These are phyloP conservation scores for Cryptosporidium felis DNA, from an alignment of 169 alveolate genomes.

Conservation along the genomic window DNA sequence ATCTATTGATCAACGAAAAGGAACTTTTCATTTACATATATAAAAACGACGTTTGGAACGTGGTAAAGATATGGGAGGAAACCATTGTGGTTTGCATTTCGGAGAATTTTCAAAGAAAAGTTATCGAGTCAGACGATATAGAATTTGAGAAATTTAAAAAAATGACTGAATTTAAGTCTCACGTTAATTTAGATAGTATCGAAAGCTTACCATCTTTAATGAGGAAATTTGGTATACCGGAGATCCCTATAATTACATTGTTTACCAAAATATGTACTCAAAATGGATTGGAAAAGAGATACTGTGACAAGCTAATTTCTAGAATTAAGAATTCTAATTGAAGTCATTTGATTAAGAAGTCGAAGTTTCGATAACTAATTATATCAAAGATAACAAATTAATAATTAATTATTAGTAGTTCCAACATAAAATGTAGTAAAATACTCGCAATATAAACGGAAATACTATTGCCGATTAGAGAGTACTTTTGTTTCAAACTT, in stretches of 20 bases:
- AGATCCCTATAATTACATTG: conserved; percentile 45
- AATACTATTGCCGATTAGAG: conserved; percentile 80
- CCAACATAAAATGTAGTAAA: conserved; percentile 76
- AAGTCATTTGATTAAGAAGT: background rate
- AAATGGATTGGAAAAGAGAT: conserved; percentile 47
- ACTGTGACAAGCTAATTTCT: conserved; percentile 32
- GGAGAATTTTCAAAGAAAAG: conserved; percentile 18
- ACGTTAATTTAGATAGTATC: background rate
- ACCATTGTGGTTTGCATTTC: conserved; percentile 40
- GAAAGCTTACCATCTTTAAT: conserved; percentile 19
- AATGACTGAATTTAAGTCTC: background rate
- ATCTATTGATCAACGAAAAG: conserved; percentile 1
- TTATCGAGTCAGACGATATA: conserved; percentile 11
- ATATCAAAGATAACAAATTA: no score
- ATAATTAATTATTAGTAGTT: background rate
- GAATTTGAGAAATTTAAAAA: conserved; percentile 56
- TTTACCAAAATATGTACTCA: conserved; percentile 54
- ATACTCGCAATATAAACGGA: conserved; percentile 77
- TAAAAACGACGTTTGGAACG: conserved; percentile 50
- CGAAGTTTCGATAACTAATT: background rate
- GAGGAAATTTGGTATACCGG: conserved; percentile 66
- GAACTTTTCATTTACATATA: conserved; percentile 16
- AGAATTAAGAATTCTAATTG: conserved; percentile 17
- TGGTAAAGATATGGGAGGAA: conserved; percentile 62
- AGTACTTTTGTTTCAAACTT: conserved; percentile 68